Evolutionary conservation across 768 basidiomycete species (phyloP), one percentile per base, ranked within the genome.

Genomic region (Suillus alpinus): DNA sequence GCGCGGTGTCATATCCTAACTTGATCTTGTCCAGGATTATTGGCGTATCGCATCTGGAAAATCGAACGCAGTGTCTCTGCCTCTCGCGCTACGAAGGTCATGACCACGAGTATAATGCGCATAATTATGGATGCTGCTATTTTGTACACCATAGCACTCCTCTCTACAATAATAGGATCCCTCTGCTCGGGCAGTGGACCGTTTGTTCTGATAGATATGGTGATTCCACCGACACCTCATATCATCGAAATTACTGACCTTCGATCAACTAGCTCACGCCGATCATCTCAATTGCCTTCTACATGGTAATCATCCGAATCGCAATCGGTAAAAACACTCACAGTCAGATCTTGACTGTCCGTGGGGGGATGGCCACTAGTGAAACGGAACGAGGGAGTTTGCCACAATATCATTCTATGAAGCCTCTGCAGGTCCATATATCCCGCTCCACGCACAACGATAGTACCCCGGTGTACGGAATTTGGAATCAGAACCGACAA

Each of bases 91-190:
- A 20, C 55, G 5, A 39, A 32, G 41, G 34, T 31, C 31, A 23
- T n/a, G 41, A 32, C 43, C 16, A 59, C 60, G 8, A 67, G 58
- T 29, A 53, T 76, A 1, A 59, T 78, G 16, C 60, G 63, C 51
- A 66, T 76, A 32, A 65, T 14, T 66, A 78, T 10, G 46, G 46
- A 47, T 16, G 6, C 46, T 26, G 46, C 46, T 26, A 26, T 14
- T 4, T 23, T 47, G 13, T 79, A 79, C 59, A 75, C 76, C 3
- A 1, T 73, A 56, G 73, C 75, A 2, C 71, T 78, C 57, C 57
- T 73, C 32, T 62, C 72, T 6, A 70, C 72, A 3, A 59, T 79
- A 36, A 59, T 71, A 1, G 71, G 71, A 34, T 78, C 73, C 58
- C 60, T 67, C 6, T 60, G 63, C 4, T 40, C 63, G n/a, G 69